Evolutionary conservation across 768 basidiomycete genomes (phyloP).

Genomic region (Podaxis sp.): DNA sequence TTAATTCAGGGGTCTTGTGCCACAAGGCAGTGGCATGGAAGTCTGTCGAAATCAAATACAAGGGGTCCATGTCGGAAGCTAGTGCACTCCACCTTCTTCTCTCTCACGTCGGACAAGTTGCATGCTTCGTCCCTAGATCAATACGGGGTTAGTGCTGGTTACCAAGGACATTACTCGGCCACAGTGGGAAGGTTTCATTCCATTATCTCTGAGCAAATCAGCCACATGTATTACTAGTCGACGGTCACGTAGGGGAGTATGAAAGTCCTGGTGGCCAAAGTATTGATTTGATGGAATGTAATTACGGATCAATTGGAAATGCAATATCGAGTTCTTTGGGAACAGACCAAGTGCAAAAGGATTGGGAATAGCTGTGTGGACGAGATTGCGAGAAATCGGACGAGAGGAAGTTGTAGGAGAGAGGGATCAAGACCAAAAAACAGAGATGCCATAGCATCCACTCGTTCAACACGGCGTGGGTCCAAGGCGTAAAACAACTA

Average conservation of each 20-base stretch:
- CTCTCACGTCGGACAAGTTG: constrained; percentile 1
- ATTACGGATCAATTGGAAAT: constrained; percentile 8
- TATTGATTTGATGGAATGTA: constrained; percentile 10
- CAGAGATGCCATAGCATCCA: constrained; percentile 27
- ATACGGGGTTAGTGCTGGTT: constrained; percentile 7
- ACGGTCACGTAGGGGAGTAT: constrained; percentile 5
- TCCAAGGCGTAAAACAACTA: constrained; percentile 30
- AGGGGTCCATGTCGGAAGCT: neutral
- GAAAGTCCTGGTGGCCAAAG: constrained; percentile 10
- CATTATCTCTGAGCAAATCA: neutral
- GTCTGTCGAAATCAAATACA: constrained; percentile 7
- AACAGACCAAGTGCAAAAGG: neutral
- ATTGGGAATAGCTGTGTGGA: neutral
- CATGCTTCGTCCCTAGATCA: neutral
- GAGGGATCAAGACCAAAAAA: constrained; percentile 28
- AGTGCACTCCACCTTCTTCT: neutral
- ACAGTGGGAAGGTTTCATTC: neutral
- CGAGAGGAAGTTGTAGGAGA: neutral
- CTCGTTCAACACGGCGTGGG: constrained; percentile 31
- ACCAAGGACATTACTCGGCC: constrained; percentile 1
- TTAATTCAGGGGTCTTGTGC: constrained; percentile 4
- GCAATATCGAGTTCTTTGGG: constrained; percentile 1
- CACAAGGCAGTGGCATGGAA: constrained; percentile 2
- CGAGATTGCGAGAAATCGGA: neutral
- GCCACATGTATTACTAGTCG: constrained; percentile 11